Conservation (phyloP, 345 rosid genomes). For the Rhizophora apiculata region DNA sequence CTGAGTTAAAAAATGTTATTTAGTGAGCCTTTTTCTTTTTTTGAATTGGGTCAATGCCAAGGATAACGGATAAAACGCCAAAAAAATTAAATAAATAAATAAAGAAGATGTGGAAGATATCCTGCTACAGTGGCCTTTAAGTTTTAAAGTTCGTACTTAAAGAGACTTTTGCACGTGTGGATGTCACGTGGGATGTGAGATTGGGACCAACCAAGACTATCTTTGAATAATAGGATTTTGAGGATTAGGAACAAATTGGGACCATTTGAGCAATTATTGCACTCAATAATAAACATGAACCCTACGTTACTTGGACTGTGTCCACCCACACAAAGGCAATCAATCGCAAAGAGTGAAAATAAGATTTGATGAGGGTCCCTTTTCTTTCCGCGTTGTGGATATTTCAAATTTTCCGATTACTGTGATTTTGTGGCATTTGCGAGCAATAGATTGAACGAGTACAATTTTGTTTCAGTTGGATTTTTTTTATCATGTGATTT, state of each 20-base stretch:
- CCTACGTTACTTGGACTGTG: slow-evolving; percentile 7
- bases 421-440: no score
- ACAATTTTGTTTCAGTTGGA: no score
- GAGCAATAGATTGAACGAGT: no score
- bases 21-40: no score
- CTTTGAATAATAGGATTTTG: slow-evolving; percentile 25
- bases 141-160: slow-evolving; percentile 7
- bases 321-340: neutral
- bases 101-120: slow-evolving; percentile 4
- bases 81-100: neutral
- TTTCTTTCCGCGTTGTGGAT: no score
- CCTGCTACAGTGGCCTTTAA: slow-evolving; percentile 1
- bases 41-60: neutral
- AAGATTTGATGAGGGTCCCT: no score
- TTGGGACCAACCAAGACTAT: slow-evolving; percentile 20
- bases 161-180: slow-evolving; percentile 34
- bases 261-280: slow-evolving; percentile 36
- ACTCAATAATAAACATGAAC: slow-evolving; percentile 26
- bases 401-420: no score
- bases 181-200: slow-evolving; percentile 31
- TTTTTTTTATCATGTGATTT: no score
- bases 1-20: no score
- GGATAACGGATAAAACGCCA: slow-evolving; percentile 2
- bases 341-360: neutral
- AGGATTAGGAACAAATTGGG: slow-evolving; percentile 35